Evolutionary conservation across 2,329 filamentous ascomycete species (phyloP).

Genomic region (Thermothelomyces thermophilus): DNA sequence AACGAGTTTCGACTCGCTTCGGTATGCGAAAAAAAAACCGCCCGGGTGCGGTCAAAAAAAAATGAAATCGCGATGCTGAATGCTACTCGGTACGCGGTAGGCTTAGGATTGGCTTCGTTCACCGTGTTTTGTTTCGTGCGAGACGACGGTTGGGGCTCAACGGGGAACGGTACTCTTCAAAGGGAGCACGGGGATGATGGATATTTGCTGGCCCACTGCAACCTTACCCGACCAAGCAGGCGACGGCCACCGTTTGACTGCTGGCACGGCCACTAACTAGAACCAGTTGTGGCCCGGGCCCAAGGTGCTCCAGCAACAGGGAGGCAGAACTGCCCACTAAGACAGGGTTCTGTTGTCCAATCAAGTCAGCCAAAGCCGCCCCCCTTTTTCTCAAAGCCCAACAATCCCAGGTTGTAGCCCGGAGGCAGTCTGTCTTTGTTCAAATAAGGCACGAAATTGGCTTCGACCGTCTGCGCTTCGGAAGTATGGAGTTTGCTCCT

Average conservation of each 20-base stretch:
- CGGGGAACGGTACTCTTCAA: conserved; percentile 7
- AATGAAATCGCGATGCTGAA: neutral
- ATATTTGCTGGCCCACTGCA: conserved; percentile 14
- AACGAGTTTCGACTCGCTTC: neutral
- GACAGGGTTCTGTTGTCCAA: conserved; percentile 2
- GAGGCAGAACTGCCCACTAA: neutral
- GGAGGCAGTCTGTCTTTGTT: conserved; percentile 1
- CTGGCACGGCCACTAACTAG: neutral
- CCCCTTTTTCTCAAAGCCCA: neutral
- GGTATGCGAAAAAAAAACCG: neutral
- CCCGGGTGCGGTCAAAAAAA: neutral
- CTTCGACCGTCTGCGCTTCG: neutral
- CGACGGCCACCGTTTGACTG: conserved; percentile 2
- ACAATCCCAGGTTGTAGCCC: conserved; percentile 1
- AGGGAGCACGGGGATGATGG: neutral
- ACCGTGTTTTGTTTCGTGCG: neutral
- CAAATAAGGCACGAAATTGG: neutral
- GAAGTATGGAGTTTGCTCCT: too few species aligned
- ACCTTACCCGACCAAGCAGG: conserved; percentile 4
- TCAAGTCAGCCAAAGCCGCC: neutral
- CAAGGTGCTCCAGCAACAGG: conserved; percentile 8
- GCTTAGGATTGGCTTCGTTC: neutral
- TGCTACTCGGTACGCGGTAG: too few species aligned
- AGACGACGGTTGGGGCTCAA: neutral
- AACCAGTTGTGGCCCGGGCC: neutral